Conservation (phyloP, 257 asterid species). For the Schizonepeta tenuifolia region DNA sequence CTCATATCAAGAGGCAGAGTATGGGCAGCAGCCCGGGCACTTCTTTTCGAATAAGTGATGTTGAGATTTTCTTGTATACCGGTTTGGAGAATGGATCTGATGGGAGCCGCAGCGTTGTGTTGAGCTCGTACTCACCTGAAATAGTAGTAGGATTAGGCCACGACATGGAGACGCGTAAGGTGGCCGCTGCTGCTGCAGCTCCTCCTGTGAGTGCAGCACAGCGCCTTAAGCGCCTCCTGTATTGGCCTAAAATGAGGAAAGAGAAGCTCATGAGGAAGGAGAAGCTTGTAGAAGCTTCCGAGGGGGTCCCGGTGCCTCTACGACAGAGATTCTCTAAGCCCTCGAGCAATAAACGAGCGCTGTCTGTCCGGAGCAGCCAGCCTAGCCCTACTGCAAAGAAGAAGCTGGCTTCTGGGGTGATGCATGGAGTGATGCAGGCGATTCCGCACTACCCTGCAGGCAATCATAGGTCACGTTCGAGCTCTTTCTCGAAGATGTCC, state of each 20-base stretch:
- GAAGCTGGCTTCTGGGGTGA: constrained; percentile 72
- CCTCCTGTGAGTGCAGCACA: constrained; percentile 13
- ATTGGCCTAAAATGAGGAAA: constrained; percentile 64
- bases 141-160: neutral
- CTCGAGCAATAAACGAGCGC: constrained; percentile 68
- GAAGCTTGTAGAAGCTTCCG: constrained; percentile 22
- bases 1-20: constrained; percentile 73
- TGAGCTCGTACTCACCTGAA: constrained; percentile 51
- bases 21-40: constrained; percentile 85
- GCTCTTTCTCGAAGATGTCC: constrained; percentile 71
- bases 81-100: constrained; percentile 66
- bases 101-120: constrained; percentile 39
- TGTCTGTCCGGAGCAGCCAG: constrained; percentile 59
- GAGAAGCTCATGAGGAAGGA: constrained; percentile 31
- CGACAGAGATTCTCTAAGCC: constrained; percentile 74
- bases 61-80: constrained; percentile 68
- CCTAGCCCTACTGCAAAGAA: constrained; percentile 80
- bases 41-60: constrained; percentile 77
- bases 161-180: neutral
- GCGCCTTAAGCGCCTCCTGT: constrained; percentile 62
- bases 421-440: constrained; percentile 73
- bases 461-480: constrained; percentile 68
- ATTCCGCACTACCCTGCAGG: constrained; percentile 42
- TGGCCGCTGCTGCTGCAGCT: neutral
- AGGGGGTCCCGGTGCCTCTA: constrained; percentile 60